Base-by-base conservation (phyloP, 345 rosid genomes). In the Arabis alpina region DNA sequence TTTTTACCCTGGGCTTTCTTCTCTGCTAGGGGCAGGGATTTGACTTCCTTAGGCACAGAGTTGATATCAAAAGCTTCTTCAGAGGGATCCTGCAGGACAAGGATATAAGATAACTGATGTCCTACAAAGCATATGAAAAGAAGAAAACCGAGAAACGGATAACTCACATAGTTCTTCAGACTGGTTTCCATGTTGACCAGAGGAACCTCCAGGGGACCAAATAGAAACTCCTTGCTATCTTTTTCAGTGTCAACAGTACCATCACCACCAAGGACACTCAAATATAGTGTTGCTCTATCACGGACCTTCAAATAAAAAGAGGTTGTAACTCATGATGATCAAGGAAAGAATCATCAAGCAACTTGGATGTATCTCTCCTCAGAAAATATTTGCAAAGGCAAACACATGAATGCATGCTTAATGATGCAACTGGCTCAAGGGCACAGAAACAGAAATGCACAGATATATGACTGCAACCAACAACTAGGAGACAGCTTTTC, bases 261-360 rank as follows among this genome's bases (percentile, higher is more conserved):
- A 70, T 89, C 89, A 54, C 82, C 85, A 47, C 88, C 92, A 80
- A 94, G 85, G 43, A 87, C 85, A 70, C 86, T 89, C 62, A 94
- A 79, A 84, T 85, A 94, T 36, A 94, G 85, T 40, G 99, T 94
- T 65, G 99, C 97, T 76, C 99, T 85, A 76, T 94, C 99, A 74
- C 97, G 97, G 65, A 94, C 97, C 99, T 94, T 81, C 32, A 74
- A 24, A 76, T 41, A 64, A 50, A 58, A 70, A 55, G 25, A 63
- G 28, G 51, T n/a, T 1, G 48, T 25, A 28, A 64, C 19, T 47
- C 43, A 39, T 41, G 23, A 36, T 7, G 50, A 54, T 48, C 57
- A 61, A 27, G n/a, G 32, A 61, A 61, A 51, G 39, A 53, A 61
- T 47, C 25, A 66, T n/a, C 14, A 50, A 43, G 30, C 14, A 51